Percentiles rank a stretch among this genome's conserved stretches.
Evolutionary conservation across 805 yeast genomes (phyloP).

Genomic region (Pichia phayaonensis): DNA sequence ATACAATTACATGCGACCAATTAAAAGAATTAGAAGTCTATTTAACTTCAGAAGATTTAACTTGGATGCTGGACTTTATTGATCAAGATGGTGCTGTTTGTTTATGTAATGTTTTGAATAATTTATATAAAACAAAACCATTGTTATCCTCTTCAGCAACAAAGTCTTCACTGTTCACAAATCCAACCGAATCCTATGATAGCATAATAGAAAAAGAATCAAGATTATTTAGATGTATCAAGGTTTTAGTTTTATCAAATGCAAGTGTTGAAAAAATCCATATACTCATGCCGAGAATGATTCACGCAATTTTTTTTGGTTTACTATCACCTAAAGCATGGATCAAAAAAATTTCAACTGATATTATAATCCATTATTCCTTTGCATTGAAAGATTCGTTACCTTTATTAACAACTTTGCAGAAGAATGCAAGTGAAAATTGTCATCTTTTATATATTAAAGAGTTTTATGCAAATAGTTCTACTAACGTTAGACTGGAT

Average conservation of each 20-base stretch:
- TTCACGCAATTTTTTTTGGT: conserved; percentile 71
- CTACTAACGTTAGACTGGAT: conserved; percentile 18
- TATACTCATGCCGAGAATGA: conserved; percentile 39
- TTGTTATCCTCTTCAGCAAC: conserved; percentile 1
- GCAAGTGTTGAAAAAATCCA: conserved; percentile 64
- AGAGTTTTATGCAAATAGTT: conserved; percentile 18
- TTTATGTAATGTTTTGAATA: conserved; percentile 59
- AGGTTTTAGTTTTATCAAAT: conserved; percentile 65
- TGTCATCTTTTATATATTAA: conserved; percentile 26
- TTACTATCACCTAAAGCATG: conserved; percentile 68
- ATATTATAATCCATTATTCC: conserved; percentile 54
- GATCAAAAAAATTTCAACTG: conserved; percentile 81
- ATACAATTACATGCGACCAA: conserved; percentile 58
- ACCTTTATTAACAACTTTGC: conserved; percentile 19
- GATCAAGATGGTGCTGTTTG: conserved; percentile 87
- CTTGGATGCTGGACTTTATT: conserved; percentile 80
- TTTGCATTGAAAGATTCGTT: conserved; percentile 20
- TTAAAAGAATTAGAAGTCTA: conserved; percentile 85
- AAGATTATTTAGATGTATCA: conserved; percentile 71
- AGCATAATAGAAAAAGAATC: conserved; percentile 56
- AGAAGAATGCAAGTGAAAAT: conserved; percentile 26
- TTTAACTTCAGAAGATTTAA: conserved; percentile 66
- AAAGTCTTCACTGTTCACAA: conserved; percentile 20
- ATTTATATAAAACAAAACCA: conserved; percentile 28
- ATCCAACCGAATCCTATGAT: conserved; percentile 26